These are phyloP conservation scores for Fistulina hepatica DNA, from an alignment of 1,284 basidiomycete genomes.

Conservation along the genomic window DNA sequence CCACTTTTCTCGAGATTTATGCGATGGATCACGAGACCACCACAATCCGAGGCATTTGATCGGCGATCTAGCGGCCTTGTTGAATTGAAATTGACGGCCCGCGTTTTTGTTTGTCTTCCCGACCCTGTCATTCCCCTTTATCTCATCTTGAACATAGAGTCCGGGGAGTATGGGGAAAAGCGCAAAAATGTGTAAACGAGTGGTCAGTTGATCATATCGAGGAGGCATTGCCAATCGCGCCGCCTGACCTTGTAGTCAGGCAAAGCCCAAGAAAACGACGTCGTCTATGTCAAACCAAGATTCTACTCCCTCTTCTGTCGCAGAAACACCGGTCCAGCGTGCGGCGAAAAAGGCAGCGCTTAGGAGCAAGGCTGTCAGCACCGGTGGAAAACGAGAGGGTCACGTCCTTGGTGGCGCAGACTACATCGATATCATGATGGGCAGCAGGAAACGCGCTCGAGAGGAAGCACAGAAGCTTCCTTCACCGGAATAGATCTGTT, in stretches of 20 bases:
- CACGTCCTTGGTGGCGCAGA: constrained; percentile 63
- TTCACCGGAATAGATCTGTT: no score
- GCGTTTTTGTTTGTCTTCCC: no score
- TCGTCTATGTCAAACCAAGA: constrained; percentile 15
- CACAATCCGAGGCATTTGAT: no score
- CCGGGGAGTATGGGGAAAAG: constrained; percentile 48
- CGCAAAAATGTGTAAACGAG: constrained; percentile 38
- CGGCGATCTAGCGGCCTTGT: no score
- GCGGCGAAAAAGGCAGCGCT: constrained; percentile 34
- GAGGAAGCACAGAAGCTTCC: constrained; percentile 53
- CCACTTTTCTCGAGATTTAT: no score
- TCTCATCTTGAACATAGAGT: no score
- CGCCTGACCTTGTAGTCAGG: not conserved
- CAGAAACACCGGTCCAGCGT: constrained; percentile 9
- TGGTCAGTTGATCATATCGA: constrained; percentile 21
- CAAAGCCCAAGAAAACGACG: constrained; percentile 26
- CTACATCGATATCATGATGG: constrained; percentile 61
- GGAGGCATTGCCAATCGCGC: not conserved
- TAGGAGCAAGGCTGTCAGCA: constrained; percentile 29
- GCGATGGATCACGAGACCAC: no score
- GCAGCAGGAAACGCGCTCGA: constrained; percentile 50
- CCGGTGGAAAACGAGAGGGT: constrained; percentile 18
- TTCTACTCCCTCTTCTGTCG: constrained; percentile 10
- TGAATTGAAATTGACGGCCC: no score
- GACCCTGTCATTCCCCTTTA: no score